Evolutionary conservation across 208 protist genomes (phyloP).

Genomic region (Leishmania lainsoni): DNA sequence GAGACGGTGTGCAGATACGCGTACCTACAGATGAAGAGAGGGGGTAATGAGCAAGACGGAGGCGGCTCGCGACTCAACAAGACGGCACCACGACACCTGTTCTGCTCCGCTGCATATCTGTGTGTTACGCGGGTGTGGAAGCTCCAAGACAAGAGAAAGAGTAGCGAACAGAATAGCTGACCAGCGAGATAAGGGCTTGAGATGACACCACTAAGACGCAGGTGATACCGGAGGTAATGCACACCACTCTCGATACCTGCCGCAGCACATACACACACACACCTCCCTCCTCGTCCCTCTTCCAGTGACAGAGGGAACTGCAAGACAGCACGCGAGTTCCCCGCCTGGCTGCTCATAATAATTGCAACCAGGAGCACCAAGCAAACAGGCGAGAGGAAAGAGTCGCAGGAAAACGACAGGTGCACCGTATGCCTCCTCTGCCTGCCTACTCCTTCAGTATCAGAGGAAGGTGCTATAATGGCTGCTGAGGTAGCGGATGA

Average conservation of each 20-base stretch:
- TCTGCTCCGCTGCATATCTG: neutral
- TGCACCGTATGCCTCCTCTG: neutral
- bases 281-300: neutral
- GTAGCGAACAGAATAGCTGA: neutral
- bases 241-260: neutral
- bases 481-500: neutral
- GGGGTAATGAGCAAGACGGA: neutral
- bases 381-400: neutral
- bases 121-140: neutral
- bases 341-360: neutral
- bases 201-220: neutral
- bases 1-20: neutral
- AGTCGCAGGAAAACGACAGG: neutral
- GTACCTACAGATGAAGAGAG: neutral
- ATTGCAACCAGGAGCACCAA: neutral
- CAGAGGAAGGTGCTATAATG: neutral
- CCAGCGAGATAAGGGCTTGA: neutral
- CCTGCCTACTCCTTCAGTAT: neutral
- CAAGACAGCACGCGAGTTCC: neutral
- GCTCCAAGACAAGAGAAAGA: neutral
- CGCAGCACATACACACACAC: neutral
- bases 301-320: neutral
- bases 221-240: neutral
- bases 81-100: neutral
- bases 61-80: neutral